Base-by-base conservation (phyloP, 352 stramenopile genomes). In the Globisporangium nagaii region DNA sequence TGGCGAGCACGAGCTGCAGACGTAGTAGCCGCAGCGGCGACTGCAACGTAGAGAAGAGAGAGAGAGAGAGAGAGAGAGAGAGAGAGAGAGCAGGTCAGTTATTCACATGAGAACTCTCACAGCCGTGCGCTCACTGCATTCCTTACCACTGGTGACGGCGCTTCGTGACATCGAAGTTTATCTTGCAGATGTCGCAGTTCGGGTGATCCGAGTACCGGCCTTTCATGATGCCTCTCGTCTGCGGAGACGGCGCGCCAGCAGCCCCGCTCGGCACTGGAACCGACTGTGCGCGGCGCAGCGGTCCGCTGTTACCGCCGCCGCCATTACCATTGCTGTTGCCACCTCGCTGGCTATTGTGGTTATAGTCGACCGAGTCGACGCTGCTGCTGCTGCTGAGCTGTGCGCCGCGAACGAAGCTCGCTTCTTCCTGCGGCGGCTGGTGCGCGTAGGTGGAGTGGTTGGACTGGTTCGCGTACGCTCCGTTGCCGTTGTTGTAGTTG, bases 151-250 rank as follows among this genome's bases (percentile, higher is more conserved):
- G 79, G 32, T 89, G 79, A 19, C 79, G 74, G 12, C 65, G 71
- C 45, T 82, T 79, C 22, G 71, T 73, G 39, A 89, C 62, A 35
- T 89, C 79, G 34, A 89, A 89, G 11, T 32, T 34, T n/a, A 75
- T 46, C n/a, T 44, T 50, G 64, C 79, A 89, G 30, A 87, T 64
- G 42, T 87, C 75, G 66, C 75, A 87, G 47, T 80, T 83, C 2
- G 79, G 79, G 37, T 89, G 75, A 50, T 84, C 68, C 8, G 66
- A 59, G 58, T 89, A 89, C 17, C 75, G 75, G 1, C 65, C 50
- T 17, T 43, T 73, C 24, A 81, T 46, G 11, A 84, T 55, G 2
- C 73, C 71, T 25, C 41, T 56, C 3, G 49, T 43, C 51, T 48
- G 28, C 11, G 58, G 34, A 34, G 53, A 22, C 13, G 15, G 24